Evolutionary conservation across 352 stramenopile species (phyloP).

Genomic region (Globisporangium middletonii): DNA sequence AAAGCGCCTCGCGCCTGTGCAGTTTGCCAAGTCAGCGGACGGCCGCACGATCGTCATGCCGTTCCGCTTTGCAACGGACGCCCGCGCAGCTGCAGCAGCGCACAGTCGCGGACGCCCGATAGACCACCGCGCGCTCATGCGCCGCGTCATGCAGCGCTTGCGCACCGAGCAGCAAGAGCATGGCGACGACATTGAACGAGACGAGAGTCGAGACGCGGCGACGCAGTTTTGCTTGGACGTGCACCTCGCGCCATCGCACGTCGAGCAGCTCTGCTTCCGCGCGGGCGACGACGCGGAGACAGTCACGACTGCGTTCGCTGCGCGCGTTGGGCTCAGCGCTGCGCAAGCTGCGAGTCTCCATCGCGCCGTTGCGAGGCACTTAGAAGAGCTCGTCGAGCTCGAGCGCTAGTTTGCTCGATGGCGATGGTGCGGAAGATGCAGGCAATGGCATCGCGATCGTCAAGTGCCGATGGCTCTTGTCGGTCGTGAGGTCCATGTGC

Average conservation of each 20-base stretch:
- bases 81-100: constrained; percentile 11
- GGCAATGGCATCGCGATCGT: constrained; percentile 31
- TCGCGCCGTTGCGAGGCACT: constrained; percentile 19
- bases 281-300: constrained; percentile 22
- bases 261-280: constrained; percentile 29
- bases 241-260: constrained; percentile 36
- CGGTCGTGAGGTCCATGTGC: constrained; percentile 54
- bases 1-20: constrained; percentile 21
- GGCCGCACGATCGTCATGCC: constrained; percentile 41
- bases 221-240: constrained; percentile 29
- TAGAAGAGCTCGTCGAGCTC: constrained; percentile 73
- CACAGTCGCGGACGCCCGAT: neutral
- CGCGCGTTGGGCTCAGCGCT: constrained; percentile 18
- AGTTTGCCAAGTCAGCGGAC: constrained; percentile 28
- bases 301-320: constrained; percentile 22
- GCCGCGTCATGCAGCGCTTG: too few relatives aligned
- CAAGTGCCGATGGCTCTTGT: constrained; percentile 46
- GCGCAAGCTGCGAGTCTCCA: constrained; percentile 24
- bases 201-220: neutral
- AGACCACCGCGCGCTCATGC: too few relatives aligned
- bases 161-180: too few relatives aligned
- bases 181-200: neutral
- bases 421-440: neutral
- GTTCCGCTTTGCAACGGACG: constrained; percentile 36
- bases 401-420: constrained; percentile 37